Evolutionary conservation across 305 asterid genomes (phyloP), one percentile per base, ranked within the genome.

Genomic region (Fraxinus xanthoxyloides): DNA sequence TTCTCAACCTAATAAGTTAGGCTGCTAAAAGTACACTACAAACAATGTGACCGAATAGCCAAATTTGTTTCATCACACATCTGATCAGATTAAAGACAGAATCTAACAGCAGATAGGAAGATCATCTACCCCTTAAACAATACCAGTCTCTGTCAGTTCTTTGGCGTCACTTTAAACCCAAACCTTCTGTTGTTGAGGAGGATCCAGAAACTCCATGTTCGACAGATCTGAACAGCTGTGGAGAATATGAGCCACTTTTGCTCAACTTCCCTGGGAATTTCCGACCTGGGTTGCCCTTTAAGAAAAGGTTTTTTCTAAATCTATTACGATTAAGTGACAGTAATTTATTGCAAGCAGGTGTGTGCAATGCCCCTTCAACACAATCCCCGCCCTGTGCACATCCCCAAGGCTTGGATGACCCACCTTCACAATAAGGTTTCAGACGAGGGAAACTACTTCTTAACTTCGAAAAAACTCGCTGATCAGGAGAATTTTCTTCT

Each of bases 311-410:
- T 82, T 90, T 96, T 75, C 91, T 88, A 28, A 90, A 87, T 79
- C 90, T 90, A 84, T 87, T 89, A 51, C 95, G 87, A 87, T 89
- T 90, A 32, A 96, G 92, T 4, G 98, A 92, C 85, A 93, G 43
- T 90, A 96, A 79, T 5, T 92, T 82, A 88, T 87, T 92, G 28
- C 90, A 85, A 5, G 90, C 75, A 34, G 98, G 95, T 0, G 86
- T 87, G 38, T 91, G 97, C 87, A 92, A 77, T 13, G 95, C 97
- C 81, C 97, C 99, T 83, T 91, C 97, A 1, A 95, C 97, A 59
- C 99, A 95, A 70, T 94, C 97, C 73, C 98, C 99, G 0, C 93
- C 97, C 78, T 90, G 94, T 2, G 87, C 92, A 72, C 98, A 96
- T 5, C 94, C 93, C 98, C 99, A 94, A 15, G 94, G 88, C 85